These are phyloP conservation scores for Lentinula sp. DNA, from an alignment of 768 basidiomycete species.

Conservation along the genomic window DNA sequence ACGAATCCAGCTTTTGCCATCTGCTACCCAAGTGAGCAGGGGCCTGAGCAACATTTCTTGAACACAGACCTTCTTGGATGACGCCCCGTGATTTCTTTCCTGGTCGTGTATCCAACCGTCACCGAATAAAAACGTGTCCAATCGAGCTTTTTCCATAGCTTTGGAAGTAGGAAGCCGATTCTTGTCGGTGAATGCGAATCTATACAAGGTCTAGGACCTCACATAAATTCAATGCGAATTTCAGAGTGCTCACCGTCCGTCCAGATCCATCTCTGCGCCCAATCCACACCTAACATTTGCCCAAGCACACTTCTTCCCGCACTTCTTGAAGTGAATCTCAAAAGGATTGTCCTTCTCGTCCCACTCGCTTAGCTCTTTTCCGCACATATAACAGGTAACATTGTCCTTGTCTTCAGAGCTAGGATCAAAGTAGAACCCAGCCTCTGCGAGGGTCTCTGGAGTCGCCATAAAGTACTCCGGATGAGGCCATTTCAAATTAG, in stretches of 20 bases:
- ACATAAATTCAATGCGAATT: not conserved
- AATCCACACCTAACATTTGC: slow-evolving; percentile 74
- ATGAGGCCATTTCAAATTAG: slow-evolving; percentile 75
- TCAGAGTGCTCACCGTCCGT: slow-evolving; percentile 43
- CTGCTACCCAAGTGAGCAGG: slow-evolving; percentile 30
- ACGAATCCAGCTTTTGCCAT: slow-evolving; percentile 90
- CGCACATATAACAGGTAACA: slow-evolving; percentile 81
- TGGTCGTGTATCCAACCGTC: slow-evolving; percentile 68
- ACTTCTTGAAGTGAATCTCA: slow-evolving; percentile 73
- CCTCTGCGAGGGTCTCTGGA: slow-evolving; percentile 72
- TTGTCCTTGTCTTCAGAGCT: slow-evolving; percentile 63
- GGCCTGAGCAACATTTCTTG: not conserved
- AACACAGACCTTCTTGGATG: slow-evolving; percentile 56
- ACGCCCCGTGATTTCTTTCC: slow-evolving; percentile 57
- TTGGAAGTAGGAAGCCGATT: slow-evolving; percentile 61
- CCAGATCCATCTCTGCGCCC: slow-evolving; percentile 46
- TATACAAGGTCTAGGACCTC: slow-evolving; percentile 16
- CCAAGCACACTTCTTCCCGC: slow-evolving; percentile 66
- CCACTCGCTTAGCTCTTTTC: slow-evolving; percentile 81
- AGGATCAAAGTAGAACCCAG: slow-evolving; percentile 85
- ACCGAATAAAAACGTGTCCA: slow-evolving; percentile 54
- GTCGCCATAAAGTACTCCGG: slow-evolving; percentile 58
- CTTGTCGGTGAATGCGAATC: slow-evolving; percentile 55
- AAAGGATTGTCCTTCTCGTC: slow-evolving; percentile 82
- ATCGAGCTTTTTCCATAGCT: slow-evolving; percentile 65